phyloP scores from a whole-genome alignment of 2,329 filamentous ascomycete species.

The Trichophyton schoenleinii region DNA sequence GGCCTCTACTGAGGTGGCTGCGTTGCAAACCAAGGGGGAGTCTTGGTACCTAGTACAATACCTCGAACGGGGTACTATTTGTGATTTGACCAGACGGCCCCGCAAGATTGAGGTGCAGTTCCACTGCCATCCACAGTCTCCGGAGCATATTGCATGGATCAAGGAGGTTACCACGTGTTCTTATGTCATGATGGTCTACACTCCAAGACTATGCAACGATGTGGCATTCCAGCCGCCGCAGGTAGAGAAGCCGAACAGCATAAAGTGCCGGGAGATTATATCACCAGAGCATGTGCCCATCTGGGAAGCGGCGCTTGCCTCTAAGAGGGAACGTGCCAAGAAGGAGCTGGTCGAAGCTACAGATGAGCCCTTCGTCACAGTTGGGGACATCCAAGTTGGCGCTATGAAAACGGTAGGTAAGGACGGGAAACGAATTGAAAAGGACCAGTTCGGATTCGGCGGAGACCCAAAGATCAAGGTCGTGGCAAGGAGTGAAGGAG shows the following conservation, averaged over 20 bases:
- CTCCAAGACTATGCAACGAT: conserved; percentile 75
- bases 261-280: conserved; percentile 63
- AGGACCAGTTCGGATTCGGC: conserved; percentile 43
- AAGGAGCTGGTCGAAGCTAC: conserved; percentile 25
- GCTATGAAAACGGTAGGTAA: conserved; percentile 43
- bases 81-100: conserved; percentile 70
- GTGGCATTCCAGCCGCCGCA: conserved; percentile 73
- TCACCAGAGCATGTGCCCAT: conserved; percentile 40
- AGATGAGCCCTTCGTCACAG: conserved; percentile 27
- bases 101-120: conserved; percentile 72
- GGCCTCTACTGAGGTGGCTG: conserved; percentile 36
- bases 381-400: conserved; percentile 49
- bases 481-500: conserved; percentile 47
- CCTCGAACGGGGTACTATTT: conserved; percentile 65
- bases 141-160: conserved; percentile 75
- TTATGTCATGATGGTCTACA: conserved; percentile 88
- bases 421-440: conserved; percentile 46
- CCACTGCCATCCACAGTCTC: conserved; percentile 63
- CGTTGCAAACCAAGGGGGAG: conserved; percentile 69
- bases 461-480: conserved; percentile 36
- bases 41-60: conserved; percentile 77
- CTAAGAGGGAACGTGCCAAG: conserved; percentile 19
- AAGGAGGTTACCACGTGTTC: conserved; percentile 85
- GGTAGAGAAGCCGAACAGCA: conserved; percentile 61
- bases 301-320: conserved; percentile 30